Evolutionary conservation across 2,329 filamentous ascomycete species (phyloP).

Genomic region (Neurospora sp.): DNA sequence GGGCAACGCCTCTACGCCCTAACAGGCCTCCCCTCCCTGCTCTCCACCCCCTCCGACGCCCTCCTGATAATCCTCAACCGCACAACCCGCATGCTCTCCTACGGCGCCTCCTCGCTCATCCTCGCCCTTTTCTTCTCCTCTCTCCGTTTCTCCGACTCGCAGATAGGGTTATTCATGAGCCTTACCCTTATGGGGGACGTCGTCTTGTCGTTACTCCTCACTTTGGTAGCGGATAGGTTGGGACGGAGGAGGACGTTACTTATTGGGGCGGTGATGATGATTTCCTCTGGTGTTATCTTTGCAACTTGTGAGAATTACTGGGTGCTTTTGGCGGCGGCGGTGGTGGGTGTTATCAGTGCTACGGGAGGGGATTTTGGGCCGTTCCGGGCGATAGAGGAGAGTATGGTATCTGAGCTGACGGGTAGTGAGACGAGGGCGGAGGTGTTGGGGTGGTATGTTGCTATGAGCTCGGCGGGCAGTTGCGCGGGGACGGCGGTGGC

Average conservation of each 20-base stretch:
- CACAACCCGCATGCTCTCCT: slow-evolving; percentile 50
- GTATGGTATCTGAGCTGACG: slow-evolving; percentile 51
- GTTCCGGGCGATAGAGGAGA: slow-evolving; percentile 58
- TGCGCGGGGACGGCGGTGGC: slow-evolving; percentile 42
- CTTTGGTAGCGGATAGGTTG: slow-evolving; percentile 47
- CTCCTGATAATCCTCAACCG: slow-evolving; percentile 43
- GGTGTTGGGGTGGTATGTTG: slow-evolving; percentile 59
- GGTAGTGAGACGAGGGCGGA: slow-evolving; percentile 43
- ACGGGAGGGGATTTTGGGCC: slow-evolving; percentile 58
- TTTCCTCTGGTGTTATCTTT: slow-evolving; percentile 44
- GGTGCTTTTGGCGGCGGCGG: slow-evolving; percentile 45
- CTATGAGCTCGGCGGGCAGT: slow-evolving; percentile 39
- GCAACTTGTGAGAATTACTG: slow-evolving; percentile 46
- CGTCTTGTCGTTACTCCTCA: slow-evolving; percentile 40
- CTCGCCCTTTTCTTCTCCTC: slow-evolving; percentile 51
- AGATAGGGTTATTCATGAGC: slow-evolving; percentile 55
- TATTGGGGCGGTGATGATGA: slow-evolving; percentile 45
- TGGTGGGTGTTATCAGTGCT: slow-evolving; percentile 51
- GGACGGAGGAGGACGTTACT: slow-evolving; percentile 43
- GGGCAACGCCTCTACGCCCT: background rate
- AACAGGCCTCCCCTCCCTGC: slow-evolving; percentile 36
- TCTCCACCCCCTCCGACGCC: slow-evolving; percentile 37
- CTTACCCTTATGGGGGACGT: slow-evolving; percentile 53
- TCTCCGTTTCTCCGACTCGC: slow-evolving; percentile 39
- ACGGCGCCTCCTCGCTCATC: slow-evolving; percentile 49